phyloP scores from a whole-genome alignment of 2,329 filamentous ascomycete genomes.

The Aspergillus sp. region DNA sequence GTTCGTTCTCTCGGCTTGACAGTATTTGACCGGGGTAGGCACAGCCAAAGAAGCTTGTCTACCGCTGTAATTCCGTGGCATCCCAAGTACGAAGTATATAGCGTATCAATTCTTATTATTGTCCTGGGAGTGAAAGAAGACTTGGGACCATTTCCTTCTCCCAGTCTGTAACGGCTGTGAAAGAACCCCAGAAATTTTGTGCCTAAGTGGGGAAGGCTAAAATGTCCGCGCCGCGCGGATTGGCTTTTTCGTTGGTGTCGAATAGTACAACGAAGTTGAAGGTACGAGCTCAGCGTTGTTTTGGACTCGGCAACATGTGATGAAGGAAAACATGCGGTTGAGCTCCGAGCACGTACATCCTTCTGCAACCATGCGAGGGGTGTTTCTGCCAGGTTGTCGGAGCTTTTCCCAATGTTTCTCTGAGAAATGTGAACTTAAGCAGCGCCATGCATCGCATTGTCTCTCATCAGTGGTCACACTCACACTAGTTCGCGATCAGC shows the following conservation, averaged over 20 bases:
- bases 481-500: constrained; percentile 15
- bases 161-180: neutral
- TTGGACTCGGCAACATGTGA: constrained; percentile 21
- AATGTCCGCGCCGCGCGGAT: neutral
- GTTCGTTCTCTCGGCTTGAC: neutral
- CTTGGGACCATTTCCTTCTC: neutral
- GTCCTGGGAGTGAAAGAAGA: neutral
- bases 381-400: neutral
- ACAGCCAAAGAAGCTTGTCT: neutral
- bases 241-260: neutral
- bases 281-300: neutral
- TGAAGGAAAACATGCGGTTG: neutral
- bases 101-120: neutral
- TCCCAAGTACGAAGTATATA: neutral
- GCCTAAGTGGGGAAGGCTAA: neutral
- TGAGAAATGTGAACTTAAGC: neutral
- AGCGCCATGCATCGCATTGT: neutral
- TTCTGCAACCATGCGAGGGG: neutral
- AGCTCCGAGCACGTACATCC: neutral
- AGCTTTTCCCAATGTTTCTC: neutral
- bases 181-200: neutral
- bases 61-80: neutral
- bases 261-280: neutral
- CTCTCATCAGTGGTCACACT: constrained; percentile 4
- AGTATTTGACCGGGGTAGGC: neutral